A percentile compares a stretch with the other conserved stretches of the same genome.
These are phyloP conservation scores for Exophiala alcalophila DNA, from an alignment of 2,329 filamentous ascomycete species.

Conservation along the genomic window DNA sequence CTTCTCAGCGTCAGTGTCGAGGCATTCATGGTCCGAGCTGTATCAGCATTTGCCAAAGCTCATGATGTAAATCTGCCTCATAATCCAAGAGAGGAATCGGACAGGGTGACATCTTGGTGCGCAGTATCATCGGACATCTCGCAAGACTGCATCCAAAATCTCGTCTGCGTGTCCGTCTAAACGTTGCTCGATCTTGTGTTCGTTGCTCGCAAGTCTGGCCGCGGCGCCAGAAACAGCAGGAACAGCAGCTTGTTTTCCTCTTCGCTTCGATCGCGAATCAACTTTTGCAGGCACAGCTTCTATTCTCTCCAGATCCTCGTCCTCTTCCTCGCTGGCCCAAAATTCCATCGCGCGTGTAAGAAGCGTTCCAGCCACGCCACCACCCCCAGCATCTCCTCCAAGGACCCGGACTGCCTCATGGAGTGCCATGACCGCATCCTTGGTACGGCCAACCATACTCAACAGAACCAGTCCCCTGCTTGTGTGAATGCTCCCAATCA, in stretches of 20 bases:
- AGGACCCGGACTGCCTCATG: constrained; percentile 64
- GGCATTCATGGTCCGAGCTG: no score
- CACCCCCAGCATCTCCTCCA: constrained; percentile 47
- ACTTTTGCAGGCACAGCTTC: constrained; percentile 1
- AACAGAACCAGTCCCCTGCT: constrained; percentile 74
- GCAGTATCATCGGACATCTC: constrained; percentile 15
- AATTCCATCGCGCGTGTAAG: constrained; percentile 46
- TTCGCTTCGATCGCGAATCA: constrained; percentile 12
- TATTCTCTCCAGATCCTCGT: constrained; percentile 16
- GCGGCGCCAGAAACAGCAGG: not conserved
- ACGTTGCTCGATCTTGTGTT: constrained; percentile 21
- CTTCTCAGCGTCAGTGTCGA: no score
- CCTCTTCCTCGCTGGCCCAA: constrained; percentile 43
- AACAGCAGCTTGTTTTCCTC: constrained; percentile 12
- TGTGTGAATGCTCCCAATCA: constrained; percentile 47
- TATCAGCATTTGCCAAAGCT: no score
- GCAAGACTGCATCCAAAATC: constrained; percentile 40
- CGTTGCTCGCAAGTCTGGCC: constrained; percentile 12
- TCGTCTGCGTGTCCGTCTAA: constrained; percentile 45
- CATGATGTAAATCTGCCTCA: no score
- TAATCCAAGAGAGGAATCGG: no score
- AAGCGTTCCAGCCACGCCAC: constrained; percentile 46
- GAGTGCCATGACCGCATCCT: constrained; percentile 75
- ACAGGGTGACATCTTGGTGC: no score
- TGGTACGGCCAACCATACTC: constrained; percentile 65